These are phyloP conservation scores for Pichia heedii DNA, from an alignment of 805 yeast species.

Conservation along the genomic window DNA sequence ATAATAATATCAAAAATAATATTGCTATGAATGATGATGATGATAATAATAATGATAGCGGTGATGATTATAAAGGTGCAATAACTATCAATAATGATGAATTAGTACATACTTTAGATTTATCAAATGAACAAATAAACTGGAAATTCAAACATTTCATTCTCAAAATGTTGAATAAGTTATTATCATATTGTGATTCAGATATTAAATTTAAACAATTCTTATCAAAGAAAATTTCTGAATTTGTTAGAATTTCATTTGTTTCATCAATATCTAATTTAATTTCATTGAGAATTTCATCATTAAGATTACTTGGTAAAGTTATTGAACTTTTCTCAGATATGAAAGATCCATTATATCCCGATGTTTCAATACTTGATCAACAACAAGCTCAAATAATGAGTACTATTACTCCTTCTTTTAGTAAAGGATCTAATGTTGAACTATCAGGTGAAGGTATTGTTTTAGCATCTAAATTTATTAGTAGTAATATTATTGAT, in stretches of 20 bases:
- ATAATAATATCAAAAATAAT: not conserved
- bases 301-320: constrained; percentile 57
- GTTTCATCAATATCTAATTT: constrained; percentile 72
- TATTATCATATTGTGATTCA: constrained; percentile 32
- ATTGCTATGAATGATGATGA: constrained; percentile 4
- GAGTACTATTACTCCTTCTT: constrained; percentile 83
- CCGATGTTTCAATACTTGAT: constrained; percentile 62
- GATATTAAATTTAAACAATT: constrained; percentile 32
- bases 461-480: constrained; percentile 65
- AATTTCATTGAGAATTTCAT: constrained; percentile 48
- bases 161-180: constrained; percentile 36
- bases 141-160: constrained; percentile 49
- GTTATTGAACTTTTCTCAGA: constrained; percentile 53
- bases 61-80: not conserved
- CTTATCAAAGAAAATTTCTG: constrained; percentile 42
- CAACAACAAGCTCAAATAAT: constrained; percentile 94
- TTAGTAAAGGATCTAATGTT: constrained; percentile 62
- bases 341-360: constrained; percentile 62
- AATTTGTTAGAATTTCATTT: constrained; percentile 69
- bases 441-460: constrained; percentile 70
- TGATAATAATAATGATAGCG: constrained; percentile 5
- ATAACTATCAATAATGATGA: not conserved
- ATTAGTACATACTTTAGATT: constrained; percentile 19
- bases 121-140: constrained; percentile 44
- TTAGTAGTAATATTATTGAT: constrained; percentile 50